These are phyloP conservation scores for Starmera amethionina DNA, from an alignment of 805 yeast species.

Conservation along the genomic window DNA sequence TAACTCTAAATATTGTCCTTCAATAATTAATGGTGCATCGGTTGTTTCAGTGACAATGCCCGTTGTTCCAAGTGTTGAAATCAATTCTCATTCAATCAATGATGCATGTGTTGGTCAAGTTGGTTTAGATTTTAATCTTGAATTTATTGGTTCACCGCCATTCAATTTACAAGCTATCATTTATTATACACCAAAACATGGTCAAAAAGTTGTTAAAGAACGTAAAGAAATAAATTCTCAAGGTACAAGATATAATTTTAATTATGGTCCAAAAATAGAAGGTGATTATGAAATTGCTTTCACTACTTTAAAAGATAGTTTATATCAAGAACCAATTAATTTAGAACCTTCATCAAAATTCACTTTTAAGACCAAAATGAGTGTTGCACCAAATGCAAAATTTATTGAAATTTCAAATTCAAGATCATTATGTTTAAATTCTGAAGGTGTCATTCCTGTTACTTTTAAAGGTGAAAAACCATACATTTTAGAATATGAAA, in stretches of 20 bases:
- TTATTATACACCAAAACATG: slow-evolving; percentile 35
- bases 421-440: slow-evolving; percentile 35
- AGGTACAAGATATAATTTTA: slow-evolving; percentile 43
- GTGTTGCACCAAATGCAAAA: slow-evolving; percentile 53
- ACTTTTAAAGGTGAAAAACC: slow-evolving; percentile 74
- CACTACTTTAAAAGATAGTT: slow-evolving; percentile 50
- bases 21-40: slow-evolving; percentile 49
- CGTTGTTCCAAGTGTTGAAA: slow-evolving; percentile 38
- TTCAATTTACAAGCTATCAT: slow-evolving; percentile 57
- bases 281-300: slow-evolving; percentile 77
- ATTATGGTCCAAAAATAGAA: slow-evolving; percentile 68
- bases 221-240: slow-evolving; percentile 26
- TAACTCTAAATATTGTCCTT: slow-evolving; percentile 54
- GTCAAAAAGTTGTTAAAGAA: slow-evolving; percentile 22
- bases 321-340: slow-evolving; percentile 36
- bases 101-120: slow-evolving; percentile 91
- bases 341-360: slow-evolving; percentile 28
- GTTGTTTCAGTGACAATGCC: slow-evolving; percentile 47
- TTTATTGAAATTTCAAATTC: slow-evolving; percentile 7
- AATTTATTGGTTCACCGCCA: slow-evolving; percentile 72
- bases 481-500: slow-evolving; percentile 56
- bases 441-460: slow-evolving; percentile 39
- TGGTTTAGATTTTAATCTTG: slow-evolving; percentile 68
- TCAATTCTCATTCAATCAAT: slow-evolving; percentile 40
- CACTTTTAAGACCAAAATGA: slow-evolving; percentile 60